Percentiles rank a stretch among this genome's conserved stretches.
Conservation (phyloP, 2,329 filamentous ascomycete species). For the Chaetomiaceae sp. region DNA sequence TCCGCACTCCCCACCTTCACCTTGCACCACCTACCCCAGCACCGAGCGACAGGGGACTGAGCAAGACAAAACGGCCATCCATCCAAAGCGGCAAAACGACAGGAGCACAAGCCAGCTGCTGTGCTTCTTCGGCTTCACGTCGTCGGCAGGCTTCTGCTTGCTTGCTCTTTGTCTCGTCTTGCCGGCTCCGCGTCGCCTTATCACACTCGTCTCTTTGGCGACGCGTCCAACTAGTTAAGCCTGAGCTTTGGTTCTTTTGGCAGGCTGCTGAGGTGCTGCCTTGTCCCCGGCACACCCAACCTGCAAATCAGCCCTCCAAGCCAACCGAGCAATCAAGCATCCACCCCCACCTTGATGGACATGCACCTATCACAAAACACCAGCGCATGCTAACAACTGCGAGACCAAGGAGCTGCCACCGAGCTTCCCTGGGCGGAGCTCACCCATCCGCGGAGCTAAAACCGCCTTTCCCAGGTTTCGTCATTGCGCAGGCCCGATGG, state of each 20-base stretch:
- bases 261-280: neutral
- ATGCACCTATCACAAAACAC: conserved; percentile 24
- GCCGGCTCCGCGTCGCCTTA: neutral
- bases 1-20: conserved; percentile 3
- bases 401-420: conserved; percentile 43
- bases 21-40: neutral
- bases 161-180: neutral
- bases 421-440: conserved; percentile 52
- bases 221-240: neutral
- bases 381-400: conserved; percentile 55
- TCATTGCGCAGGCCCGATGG: conserved; percentile 47
- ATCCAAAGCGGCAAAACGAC: too few species aligned
- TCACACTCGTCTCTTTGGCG: neutral
- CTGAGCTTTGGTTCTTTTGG: neutral
- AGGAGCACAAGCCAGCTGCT: too few species aligned
- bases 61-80: neutral
- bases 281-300: neutral
- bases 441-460: conserved; percentile 44
- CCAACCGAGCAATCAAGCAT: conserved; percentile 1
- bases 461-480: conserved; percentile 35
- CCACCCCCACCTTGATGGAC: conserved; percentile 11
- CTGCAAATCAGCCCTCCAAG: neutral
- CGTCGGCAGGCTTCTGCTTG: neutral
- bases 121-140: neutral
- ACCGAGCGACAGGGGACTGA: neutral